Base-by-base conservation (phyloP, 495 filamentous ascomycete genomes). In the Penicillium maclennaniae region DNA sequence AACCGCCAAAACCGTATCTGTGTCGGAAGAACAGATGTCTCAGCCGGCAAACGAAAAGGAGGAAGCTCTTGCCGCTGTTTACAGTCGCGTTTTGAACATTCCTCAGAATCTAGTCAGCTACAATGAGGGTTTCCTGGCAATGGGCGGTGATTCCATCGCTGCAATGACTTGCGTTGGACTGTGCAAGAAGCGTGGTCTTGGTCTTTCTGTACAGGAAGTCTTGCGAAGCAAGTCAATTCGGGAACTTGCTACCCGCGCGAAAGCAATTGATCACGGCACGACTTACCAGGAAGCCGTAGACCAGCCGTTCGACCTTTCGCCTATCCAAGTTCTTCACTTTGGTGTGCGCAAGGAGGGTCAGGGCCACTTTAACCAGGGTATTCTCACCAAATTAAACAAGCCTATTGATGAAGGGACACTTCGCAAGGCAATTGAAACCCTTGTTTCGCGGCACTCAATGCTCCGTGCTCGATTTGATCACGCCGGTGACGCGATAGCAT, bases 331-430 rank as follows among this genome's bases (percentile, higher is more conserved):
- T 20, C 67, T 89, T 15, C 88, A 87, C 62, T 89, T 88, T 52
- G 74, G 84, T 37, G 62, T 75, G 21, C 70, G 71, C 0, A 63
- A 70, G 34, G 77, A 84, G 19, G 78, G 75, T 0, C 74, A 80
- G 54, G 83, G 83, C n/a, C 82, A 87, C 49, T 91, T 87, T 62
- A 89, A 89, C 60, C 85, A 87, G 58, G 87, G 86, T 47, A 74
- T 88, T 37, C 62, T 87, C 0, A 72, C 87, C 3, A 77, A 80
- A 3, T 49, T 89, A 14, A 83, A 74, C 43, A 73, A 71, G 51
- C 60, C 57, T 3, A 65, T 83, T 27, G 66, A 76, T 12, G 62
- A 78, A 10, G 53, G 66, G 4, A 75, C 77, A 8, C 58, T 90
- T 4, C 65, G 62, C 1, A 69, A 72, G 15, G 83, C 84, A 1